Evolutionary conservation across 345 rosid genomes (phyloP), one percentile per base, ranked within the genome.

Genomic region (Mallotus nudiflorus): DNA sequence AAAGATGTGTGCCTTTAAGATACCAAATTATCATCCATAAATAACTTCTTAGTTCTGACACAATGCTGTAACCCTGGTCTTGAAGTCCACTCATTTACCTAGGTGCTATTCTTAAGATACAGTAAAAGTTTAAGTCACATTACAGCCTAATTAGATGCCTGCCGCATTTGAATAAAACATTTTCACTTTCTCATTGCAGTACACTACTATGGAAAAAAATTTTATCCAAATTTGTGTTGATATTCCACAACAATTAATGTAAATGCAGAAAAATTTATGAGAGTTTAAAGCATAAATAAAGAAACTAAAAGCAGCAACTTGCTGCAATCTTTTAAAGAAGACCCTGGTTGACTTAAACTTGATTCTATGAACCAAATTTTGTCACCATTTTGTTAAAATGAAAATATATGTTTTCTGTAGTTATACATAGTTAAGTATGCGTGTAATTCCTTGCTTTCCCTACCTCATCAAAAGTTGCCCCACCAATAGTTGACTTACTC

Each of bases 401-500:
- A 61, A 20, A 61, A 58, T 58, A 31, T 56, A 6, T 58, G 9
- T 58, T 58, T 12, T 55, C 12, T 8, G 35, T 8, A 42, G 46
- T 42, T 2, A 42, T 1, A 42, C 11, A 12, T 12, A 42, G 22
- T 13, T 22, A 25, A 12, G 11, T 7, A 22, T 24, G 57, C 10
- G 20, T 10, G n/a, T 11, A 2, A 20, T 25, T 57, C 15, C 61
- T 25, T 14, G 65, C n/a, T 13, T 62, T 64, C 61, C 82, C 67
- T 77, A 92, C 99, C 96, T 95, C 99, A 69, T 95, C 94, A 72
- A 90, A 79, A 70, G 97, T 92, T 78, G 88, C 81, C 75, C 99
- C 99, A 66, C 97, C 93, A 66, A 95, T 85, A 37, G 78, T 85
- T 53, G 96, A 95, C 49, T 84, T 87, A 81, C 97, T 95, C 53